Base-by-base conservation (phyloP, 2,329 filamentous ascomycete genomes). In the Daldinia eschscholtzii region DNA sequence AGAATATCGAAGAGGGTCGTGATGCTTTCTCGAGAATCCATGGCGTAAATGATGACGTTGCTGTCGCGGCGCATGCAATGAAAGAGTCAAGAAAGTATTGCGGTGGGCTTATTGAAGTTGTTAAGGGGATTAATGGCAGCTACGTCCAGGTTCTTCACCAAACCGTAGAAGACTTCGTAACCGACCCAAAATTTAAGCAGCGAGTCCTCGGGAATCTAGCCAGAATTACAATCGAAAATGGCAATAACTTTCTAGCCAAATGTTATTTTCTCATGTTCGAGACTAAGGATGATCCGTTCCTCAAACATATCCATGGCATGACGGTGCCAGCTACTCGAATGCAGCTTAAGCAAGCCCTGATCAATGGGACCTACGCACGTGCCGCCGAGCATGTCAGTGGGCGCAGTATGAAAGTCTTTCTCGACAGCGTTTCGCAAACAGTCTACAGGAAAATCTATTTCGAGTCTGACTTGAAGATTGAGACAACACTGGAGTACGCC, bases 141-240 rank as follows among this genome's bases (percentile, higher is more conserved):
- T 61, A 63, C n/a, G 39, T 70, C 18, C 70, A 72, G n/a, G 57
- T 70, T 35, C 55, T 72, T 10, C 70, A 72, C 33, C 70, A 72
- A 37, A 70, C 70, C 1, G 67, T 72, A 5, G 58, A 64, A n/a
- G 68, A 68, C 4, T 70, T 70, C 20, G 65, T 68, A 13, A 59
- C 42, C 6, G 12, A 58, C n/a, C 56, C 61, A 7, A 58, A 53
- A 1, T 70, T 70, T 48, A 70, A 70, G 12, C 52, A 55, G 7
- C 23, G 39, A 28, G 53, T 67, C 18, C 57, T 70, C 3, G 64
- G 57, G 10, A 55, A 64, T 9, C 37, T 30, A 39, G 44, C 67
- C 7, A 64, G 20, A n/a, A 64, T 61, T 12, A 70, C 52, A 5
- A 39, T 20, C 15, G 67, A 67, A 15, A 71, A 67, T 28, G 67